These are phyloP conservation scores for Cercospora canescens DNA, from an alignment of 2,329 filamentous ascomycete genomes.

Conservation along the genomic window DNA sequence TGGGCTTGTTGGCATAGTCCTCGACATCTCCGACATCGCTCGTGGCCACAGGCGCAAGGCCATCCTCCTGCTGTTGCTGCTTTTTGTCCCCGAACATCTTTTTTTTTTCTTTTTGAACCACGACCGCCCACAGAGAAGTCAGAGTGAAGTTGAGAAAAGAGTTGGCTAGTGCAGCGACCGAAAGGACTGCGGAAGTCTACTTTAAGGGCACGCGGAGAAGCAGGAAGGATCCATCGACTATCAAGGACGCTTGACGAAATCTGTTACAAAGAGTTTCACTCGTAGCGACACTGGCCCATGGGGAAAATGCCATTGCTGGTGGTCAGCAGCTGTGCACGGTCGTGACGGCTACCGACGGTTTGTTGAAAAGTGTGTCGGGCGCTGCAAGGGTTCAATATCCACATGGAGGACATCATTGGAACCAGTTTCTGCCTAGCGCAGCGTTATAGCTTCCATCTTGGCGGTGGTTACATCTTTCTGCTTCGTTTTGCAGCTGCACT, in stretches of 20 bases:
- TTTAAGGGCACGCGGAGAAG: slow-evolving; percentile 2
- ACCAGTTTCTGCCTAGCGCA: not conserved
- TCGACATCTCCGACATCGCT: slow-evolving; percentile 19
- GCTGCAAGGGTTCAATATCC: not conserved
- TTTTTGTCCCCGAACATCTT: slow-evolving; percentile 16
- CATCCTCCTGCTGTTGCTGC: slow-evolving; percentile 8
- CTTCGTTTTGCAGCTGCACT: not conserved
- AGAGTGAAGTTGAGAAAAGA: not conserved
- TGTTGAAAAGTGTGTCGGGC: not conserved
- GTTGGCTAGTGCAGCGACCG: slow-evolving; percentile 3
- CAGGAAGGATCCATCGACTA: not conserved
- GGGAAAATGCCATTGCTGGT: slow-evolving; percentile 9
- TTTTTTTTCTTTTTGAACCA: not conserved
- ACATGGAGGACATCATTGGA: not conserved
- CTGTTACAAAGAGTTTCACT: slow-evolving; percentile 9
- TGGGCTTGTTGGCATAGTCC: slow-evolving; percentile 5
- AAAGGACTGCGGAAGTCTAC: slow-evolving; percentile 2
- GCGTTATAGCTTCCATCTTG: not conserved
- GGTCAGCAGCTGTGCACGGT: slow-evolving; percentile 1
- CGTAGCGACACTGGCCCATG: slow-evolving; percentile 3
- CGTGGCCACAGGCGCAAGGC: slow-evolving; percentile 17
- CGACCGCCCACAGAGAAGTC: not conserved
- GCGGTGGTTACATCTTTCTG: not conserved
- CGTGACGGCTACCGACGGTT: slow-evolving; percentile 12
- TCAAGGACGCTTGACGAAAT: not conserved